phyloP scores from a whole-genome alignment of 495 filamentous ascomycete genomes.

The Annulohypoxylon moriforme region DNA sequence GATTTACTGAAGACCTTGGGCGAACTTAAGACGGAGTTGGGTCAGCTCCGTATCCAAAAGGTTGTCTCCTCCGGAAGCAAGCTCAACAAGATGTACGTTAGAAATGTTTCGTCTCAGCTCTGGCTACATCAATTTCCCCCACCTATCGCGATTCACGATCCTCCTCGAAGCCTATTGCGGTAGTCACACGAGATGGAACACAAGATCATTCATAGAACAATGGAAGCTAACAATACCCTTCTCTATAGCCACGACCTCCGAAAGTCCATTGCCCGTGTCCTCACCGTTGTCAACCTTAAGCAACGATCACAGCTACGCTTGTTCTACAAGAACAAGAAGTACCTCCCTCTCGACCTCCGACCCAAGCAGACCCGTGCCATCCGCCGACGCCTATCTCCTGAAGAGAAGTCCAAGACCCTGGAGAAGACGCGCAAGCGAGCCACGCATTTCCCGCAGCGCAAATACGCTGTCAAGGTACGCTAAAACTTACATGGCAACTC shows the following conservation, averaged over 20 bases:
- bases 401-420: constrained; percentile 82
- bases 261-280: constrained; percentile 97
- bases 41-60: constrained; percentile 95
- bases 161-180: background rate
- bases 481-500: background rate
- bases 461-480: constrained; percentile 95
- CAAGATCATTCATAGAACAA: background rate
- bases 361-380: constrained; percentile 97
- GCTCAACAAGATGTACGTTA: constrained; percentile 94
- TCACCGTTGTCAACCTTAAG: constrained; percentile 99
- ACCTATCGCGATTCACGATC: constrained; percentile 15
- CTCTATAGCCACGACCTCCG: constrained; percentile 89
- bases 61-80: constrained; percentile 92
- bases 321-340: constrained; percentile 99
- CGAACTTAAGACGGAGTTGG: constrained; percentile 94
- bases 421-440: constrained; percentile 94
- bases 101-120: constrained; percentile 12
- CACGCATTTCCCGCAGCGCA: constrained; percentile 97
- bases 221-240: background rate
- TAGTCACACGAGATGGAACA: constrained; percentile 21
- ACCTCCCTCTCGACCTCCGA: constrained; percentile 95
- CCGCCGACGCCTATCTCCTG: constrained; percentile 87
- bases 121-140: background rate
- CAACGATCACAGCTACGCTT: constrained; percentile 96
- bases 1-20: constrained; percentile 93